phyloP scores from a whole-genome alignment of 805 yeast genomes.

The Ascoidea rubescens region DNA sequence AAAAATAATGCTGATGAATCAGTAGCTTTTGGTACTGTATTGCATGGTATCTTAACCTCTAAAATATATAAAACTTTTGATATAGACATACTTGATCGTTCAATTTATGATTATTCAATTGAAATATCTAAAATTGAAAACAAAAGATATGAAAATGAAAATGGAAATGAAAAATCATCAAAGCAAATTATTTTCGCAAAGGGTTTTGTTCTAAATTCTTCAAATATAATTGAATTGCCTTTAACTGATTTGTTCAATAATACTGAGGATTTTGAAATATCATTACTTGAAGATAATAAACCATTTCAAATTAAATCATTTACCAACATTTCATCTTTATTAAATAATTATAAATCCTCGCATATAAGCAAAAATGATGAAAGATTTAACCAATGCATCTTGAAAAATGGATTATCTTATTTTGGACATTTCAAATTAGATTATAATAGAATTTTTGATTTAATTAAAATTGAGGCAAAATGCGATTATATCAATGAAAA shows the following conservation, averaged over 20 bases:
- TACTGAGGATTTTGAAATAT: constrained; percentile 8
- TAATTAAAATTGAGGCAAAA: constrained; percentile 29
- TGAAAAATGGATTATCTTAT: constrained; percentile 17
- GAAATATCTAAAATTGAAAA: constrained; percentile 11
- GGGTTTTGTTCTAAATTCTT: constrained; percentile 22
- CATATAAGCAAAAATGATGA: constrained; percentile 4
- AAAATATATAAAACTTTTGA: constrained; percentile 51
- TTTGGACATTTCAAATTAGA: constrained; percentile 31
- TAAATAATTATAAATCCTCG: constrained; percentile 3
- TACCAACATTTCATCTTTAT: constrained; percentile 1
- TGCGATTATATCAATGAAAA: constrained; percentile 18
- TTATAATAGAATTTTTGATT: constrained; percentile 33
- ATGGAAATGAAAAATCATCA: not conserved
- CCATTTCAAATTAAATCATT: constrained; percentile 12
- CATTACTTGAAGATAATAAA: constrained; percentile 12
- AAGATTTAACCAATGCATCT: constrained; percentile 5
- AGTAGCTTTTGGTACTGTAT: constrained; percentile 79
- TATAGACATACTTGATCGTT: constrained; percentile 42
- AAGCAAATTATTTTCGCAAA: constrained; percentile 26
- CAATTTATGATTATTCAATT: constrained; percentile 34
- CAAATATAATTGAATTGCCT: constrained; percentile 20
- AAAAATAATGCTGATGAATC: constrained; percentile 95
- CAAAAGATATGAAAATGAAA: constrained; percentile 14
- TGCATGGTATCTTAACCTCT: constrained; percentile 67
- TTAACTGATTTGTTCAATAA: constrained; percentile 19